Base-by-base conservation (phyloP, 257 asterid genomes). In the Verbascum thapsus region DNA sequence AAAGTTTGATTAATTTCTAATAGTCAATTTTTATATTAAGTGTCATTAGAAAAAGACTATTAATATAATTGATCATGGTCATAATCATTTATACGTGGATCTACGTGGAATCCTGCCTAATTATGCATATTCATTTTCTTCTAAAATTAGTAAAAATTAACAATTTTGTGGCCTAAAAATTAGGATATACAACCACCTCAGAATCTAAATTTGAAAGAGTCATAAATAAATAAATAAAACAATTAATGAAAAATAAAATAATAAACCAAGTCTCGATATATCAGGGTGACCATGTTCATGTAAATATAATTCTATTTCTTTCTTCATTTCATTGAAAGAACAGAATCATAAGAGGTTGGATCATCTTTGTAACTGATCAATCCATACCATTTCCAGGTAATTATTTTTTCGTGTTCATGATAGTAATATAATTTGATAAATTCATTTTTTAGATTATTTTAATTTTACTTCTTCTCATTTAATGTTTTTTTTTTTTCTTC, bases 171-270 rank as follows among this genome's bases (percentile, higher is more conserved):
- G 86, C 66, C 85, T 68, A 60, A 42, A 77, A 68, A n/a, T 63
- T 38, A 51, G 73, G 61, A 77, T 47, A 71, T 50, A 68, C 73
- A 63, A 22, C 78, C 59, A 61, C 81, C 82, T 74, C 75, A 72
- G 37, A 68, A 60, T 64, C 41, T 41, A 63, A 78, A 51, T 23
- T 39, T 47, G 75, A 66, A 77, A 57, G 60, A 47, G 69, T 74
- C 30, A 63, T 61, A 34, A 37, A 20, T 20, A 61, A 40, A 13
- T 30, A 61, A 18, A 44, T 32, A 51, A 61, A 8, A 0, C 0
- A 57, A 64, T 4, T 2, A 41, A 51, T 16, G 30, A 22, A 54
- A 22, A 61, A 35, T 7, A 52, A 20, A 64, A 34, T 1, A 12
- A n/a, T 38, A 15, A 15, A 4, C 48, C 30, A 12, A 58, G 22